Conservation (phyloP, 2,329 filamentous ascomycete species). For the Claviceps monticola region DNA sequence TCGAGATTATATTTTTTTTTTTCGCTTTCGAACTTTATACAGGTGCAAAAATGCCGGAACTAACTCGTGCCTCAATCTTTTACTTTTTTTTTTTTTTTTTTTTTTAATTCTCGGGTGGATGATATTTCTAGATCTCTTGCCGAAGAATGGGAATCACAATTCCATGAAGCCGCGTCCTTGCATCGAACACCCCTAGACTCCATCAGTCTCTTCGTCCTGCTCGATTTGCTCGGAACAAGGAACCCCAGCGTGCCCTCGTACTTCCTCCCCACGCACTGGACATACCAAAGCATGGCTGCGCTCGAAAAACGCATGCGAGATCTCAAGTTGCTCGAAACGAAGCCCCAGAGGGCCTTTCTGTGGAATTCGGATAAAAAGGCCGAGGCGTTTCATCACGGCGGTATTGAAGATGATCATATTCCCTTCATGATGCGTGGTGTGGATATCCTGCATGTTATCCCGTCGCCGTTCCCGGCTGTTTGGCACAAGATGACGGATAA, state of each 20-base stretch:
- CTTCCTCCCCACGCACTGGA: constrained; percentile 86
- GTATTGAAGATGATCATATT: constrained; percentile 74
- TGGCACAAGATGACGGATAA: constrained; percentile 85
- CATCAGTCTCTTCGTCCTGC: constrained; percentile 80
- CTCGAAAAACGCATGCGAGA: constrained; percentile 62
- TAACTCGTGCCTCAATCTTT: background rate
- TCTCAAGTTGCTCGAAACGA: constrained; percentile 51
- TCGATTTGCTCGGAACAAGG: constrained; percentile 69
- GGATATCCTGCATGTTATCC: constrained; percentile 80
- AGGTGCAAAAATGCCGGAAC: background rate
- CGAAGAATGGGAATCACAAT: constrained; percentile 59
- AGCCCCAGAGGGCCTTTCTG: constrained; percentile 42
- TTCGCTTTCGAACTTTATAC: too few species aligned
- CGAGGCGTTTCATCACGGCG: constrained; percentile 32
- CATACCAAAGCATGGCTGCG: constrained; percentile 62
- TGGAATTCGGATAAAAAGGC: constrained; percentile 43
- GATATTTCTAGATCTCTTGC: constrained; percentile 47
- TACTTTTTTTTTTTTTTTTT: background rate
- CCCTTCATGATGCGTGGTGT: constrained; percentile 83
- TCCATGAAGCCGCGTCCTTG: constrained; percentile 57
- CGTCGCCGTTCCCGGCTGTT: constrained; percentile 54
- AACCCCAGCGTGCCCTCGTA: constrained; percentile 67
- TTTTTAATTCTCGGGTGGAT: too few species aligned
- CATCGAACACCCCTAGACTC: constrained; percentile 62
- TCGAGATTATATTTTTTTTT: too few species aligned